phyloP scores from a whole-genome alignment of 2,329 filamentous ascomycete genomes.

The Epichloe brachyelytri region DNA sequence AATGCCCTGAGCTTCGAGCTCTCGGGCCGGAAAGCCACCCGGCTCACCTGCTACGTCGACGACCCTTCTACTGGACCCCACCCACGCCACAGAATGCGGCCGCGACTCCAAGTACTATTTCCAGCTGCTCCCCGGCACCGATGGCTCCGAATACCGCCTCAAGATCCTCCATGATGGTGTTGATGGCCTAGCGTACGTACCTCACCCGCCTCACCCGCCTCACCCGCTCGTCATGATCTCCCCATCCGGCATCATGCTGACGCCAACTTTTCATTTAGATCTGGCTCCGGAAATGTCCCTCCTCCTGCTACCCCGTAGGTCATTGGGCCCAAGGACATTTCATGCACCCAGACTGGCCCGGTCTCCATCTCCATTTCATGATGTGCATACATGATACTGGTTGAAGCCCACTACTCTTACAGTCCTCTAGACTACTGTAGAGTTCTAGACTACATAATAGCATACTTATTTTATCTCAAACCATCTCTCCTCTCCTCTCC shows the following conservation, averaged over 20 bases:
- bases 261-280: background rate
- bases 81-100: constrained; percentile 13
- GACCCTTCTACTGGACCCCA: constrained; percentile 9
- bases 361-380: too few relatives aligned
- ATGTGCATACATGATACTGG: too few relatives aligned
- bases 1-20: constrained; percentile 11
- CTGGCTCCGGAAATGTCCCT: background rate
- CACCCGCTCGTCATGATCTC: background rate
- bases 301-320: fast-evolving
- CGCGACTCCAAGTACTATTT: constrained; percentile 16
- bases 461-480: too few relatives aligned
- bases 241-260: background rate
- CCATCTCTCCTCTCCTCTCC: too few relatives aligned
- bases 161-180: background rate
- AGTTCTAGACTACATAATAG: too few relatives aligned
- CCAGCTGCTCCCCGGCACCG: constrained; percentile 9
- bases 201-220: too few relatives aligned
- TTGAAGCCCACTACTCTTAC: too few relatives aligned
- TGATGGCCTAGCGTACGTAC: constrained; percentile 10
- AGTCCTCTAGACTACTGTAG: too few relatives aligned
- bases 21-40: constrained; percentile 9
- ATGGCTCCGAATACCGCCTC: background rate
- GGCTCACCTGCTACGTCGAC: constrained; percentile 7
- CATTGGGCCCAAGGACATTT: too few relatives aligned
- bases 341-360: too few relatives aligned